Percentiles rank a stretch among this genome's conserved stretches.
phyloP scores from a whole-genome alignment of 2,329 filamentous ascomycete genomes.

The Alternaria burnsii region DNA sequence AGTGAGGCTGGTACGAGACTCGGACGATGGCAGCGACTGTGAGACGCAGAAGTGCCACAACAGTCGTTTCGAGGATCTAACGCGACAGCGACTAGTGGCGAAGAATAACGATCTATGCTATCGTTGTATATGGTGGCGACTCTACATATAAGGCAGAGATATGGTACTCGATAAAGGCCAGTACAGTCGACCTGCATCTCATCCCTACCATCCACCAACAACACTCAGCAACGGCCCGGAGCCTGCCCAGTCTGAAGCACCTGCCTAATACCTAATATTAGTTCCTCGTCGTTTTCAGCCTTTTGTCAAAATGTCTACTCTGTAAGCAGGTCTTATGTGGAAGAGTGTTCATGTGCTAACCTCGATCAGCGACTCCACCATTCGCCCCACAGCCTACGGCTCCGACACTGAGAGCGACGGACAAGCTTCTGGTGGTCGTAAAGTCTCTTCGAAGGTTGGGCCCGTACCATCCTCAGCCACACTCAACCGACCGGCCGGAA shows the following conservation, averaged over 20 bases:
- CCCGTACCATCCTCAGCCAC: conserved; percentile 51
- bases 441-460: conserved; percentile 38
- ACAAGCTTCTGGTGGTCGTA: conserved; percentile 52
- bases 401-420: conserved; percentile 53
- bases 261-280: conserved; percentile 10
- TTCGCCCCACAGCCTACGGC: conserved; percentile 42
- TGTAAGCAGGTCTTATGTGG: conserved; percentile 29
- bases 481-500: conserved; percentile 51
- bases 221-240: conserved; percentile 22
- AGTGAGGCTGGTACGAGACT: conserved; percentile 28
- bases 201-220: conserved; percentile 13
- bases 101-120: background rate
- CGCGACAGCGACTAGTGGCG: background rate
- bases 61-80: conserved; percentile 27
- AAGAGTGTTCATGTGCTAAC: conserved; percentile 9
- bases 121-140: background rate
- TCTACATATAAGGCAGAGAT: conserved; percentile 40
- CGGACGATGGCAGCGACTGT: conserved; percentile 29
- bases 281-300: conserved; percentile 1
- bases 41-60: conserved; percentile 34
- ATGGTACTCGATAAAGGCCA: conserved; percentile 19
- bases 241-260: conserved; percentile 9
- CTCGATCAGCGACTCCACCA: conserved; percentile 34
- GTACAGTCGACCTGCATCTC: conserved; percentile 40
- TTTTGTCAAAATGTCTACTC: conserved; percentile 36